A percentile compares a stretch with the other conserved stretches of the same genome.
phyloP scores from a whole-genome alignment of 2,329 filamentous ascomycete genomes.

The Venturia oleaginea region DNA sequence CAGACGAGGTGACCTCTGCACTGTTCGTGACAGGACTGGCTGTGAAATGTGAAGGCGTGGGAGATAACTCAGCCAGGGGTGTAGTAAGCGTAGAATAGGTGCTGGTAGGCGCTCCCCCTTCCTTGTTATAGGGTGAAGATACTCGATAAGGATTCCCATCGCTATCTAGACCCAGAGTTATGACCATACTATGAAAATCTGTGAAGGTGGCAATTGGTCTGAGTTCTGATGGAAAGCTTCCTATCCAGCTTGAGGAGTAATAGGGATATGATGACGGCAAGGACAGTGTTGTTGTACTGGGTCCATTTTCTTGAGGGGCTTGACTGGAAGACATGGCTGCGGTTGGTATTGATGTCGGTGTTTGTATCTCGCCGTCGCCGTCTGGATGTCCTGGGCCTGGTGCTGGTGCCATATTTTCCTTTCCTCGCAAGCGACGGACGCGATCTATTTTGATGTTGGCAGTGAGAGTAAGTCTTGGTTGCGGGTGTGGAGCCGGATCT shows the following conservation, averaged over 20 bases:
- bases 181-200: background rate
- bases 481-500: background rate
- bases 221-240: background rate
- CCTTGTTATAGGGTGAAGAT: background rate
- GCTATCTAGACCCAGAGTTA: background rate
- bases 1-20: background rate
- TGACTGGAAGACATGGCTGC: background rate
- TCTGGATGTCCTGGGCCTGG: background rate
- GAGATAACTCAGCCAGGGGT: background rate
- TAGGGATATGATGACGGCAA: background rate
- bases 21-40: background rate
- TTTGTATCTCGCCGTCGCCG: background rate
- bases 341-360: background rate
- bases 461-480: background rate
- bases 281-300: background rate
- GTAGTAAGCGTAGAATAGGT: background rate
- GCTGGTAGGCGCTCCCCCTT: background rate
- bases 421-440: background rate
- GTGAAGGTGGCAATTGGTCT: background rate
- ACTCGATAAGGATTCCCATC: background rate
- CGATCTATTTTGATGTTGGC: background rate
- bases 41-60: background rate
- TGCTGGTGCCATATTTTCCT: background rate
- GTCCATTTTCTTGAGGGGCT: background rate
- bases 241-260: background rate